Evolutionary conservation across 345 rosid genomes (phyloP), one percentile per base, ranked within the genome.

Genomic region (Barbarea vulgaris): DNA sequence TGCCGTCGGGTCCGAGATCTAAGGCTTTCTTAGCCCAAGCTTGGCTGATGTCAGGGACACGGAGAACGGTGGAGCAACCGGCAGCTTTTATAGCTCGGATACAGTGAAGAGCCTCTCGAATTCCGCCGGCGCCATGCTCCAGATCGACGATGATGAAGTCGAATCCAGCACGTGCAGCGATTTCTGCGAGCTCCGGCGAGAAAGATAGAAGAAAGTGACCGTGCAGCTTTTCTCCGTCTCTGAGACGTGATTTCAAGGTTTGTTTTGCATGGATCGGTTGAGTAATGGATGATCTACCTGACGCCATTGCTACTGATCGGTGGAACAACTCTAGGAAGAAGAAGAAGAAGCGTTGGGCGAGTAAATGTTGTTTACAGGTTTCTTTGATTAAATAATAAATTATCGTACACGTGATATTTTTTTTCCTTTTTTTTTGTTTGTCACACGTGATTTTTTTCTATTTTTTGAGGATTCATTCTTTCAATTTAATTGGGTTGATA

Each of bases 121-220:
- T 83, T 15, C 93, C 97, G 6, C 98, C 91, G 27, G 91, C 91
- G 10, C 97, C 98, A 46, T 93, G 96, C 73, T 93, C 98, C 82
- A 93, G 83, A 72, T 91, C 96, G 6, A 91, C 75, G 34, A 93
- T 85, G 4, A 77, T 88, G 77, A 91, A 91, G 41, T 91, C 96
- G 65, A 86, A 93, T 8, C 96, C 98, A 1, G 93, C 81, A 15
- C 83, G 69, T 8, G 86, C 95, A 10, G 85, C 83, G 79, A 93
- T 93, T 81, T 91, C 98, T 17, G 96, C 93, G 11, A 93, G 51
- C 12, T 91, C 87, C 5, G 93, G 95, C 15, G 96, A 90, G 85
- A 87, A 89, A 1, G 88, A 84, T 47, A 88, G 90, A 52, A 90
- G 87, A 85, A 90, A 93, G 28, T 89, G 63, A 7, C 95, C 97